Percentiles rank a stretch among this genome's conserved stretches.
phyloP scores from a whole-genome alignment of 345 rosid genomes.

The Heritiera littoralis region DNA sequence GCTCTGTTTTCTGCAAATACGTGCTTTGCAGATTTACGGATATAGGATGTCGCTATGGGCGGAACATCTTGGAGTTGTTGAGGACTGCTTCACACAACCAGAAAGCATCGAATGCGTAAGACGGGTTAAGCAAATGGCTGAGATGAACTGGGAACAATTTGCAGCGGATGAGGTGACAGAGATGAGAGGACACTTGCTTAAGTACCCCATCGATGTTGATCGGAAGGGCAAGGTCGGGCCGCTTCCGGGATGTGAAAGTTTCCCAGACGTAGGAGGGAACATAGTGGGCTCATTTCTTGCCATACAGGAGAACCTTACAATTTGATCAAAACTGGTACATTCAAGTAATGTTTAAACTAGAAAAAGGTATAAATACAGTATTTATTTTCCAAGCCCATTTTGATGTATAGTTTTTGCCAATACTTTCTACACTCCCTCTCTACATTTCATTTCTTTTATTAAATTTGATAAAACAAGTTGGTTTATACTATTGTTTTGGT shows the following conservation, averaged over 20 bases:
- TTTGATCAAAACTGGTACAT: constrained; percentile 24
- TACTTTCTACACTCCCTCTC: not conserved
- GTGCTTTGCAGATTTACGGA: constrained; percentile 61
- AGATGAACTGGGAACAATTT: constrained; percentile 73
- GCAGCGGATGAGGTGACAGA: constrained; percentile 63
- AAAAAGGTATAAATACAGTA: not conserved
- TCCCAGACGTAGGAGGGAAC: constrained; percentile 90
- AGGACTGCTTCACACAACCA: constrained; percentile 61
- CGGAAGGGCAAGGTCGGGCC: constrained; percentile 81
- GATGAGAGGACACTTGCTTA: constrained; percentile 83
- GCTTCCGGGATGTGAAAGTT: constrained; percentile 60
- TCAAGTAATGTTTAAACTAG: too few relatives aligned
- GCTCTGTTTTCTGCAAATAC: not conserved
- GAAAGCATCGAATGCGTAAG: constrained; percentile 85
- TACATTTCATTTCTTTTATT: not conserved
- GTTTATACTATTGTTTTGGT: not conserved
- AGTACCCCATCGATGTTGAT: constrained; percentile 85
- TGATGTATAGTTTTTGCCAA: not conserved
- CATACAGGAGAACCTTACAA: constrained; percentile 88
- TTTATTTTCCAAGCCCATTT: not conserved
- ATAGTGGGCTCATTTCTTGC: constrained; percentile 74
- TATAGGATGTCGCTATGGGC: constrained; percentile 98
- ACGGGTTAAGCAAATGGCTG: constrained; percentile 56
- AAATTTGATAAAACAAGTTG: not conserved
- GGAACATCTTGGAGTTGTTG: constrained; percentile 69